Conservation (phyloP, 2,329 filamentous ascomycete species). For the Colletotrichum endophyticum region DNA sequence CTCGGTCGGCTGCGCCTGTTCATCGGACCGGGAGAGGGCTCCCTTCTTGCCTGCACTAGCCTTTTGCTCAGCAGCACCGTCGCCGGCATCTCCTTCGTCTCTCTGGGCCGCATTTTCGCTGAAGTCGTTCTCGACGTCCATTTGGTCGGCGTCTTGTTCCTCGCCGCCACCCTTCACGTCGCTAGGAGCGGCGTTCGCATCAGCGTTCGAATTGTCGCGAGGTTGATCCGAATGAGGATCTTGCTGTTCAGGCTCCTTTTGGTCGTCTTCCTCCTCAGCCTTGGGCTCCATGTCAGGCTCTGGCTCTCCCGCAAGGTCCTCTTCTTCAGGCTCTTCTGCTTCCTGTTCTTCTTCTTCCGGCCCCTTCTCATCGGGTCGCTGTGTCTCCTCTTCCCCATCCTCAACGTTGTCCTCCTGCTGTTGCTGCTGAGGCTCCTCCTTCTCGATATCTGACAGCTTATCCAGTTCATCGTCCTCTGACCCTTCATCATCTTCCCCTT, state of each 20-base stretch:
- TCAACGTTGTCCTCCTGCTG: conserved; percentile 41
- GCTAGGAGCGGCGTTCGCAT: conserved; percentile 64
- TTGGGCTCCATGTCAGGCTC: conserved; percentile 53
- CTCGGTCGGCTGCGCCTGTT: conserved; percentile 47
- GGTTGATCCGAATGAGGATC: conserved; percentile 31
- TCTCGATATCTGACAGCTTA: conserved; percentile 58
- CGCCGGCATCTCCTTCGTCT: conserved; percentile 70
- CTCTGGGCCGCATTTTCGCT: conserved; percentile 66
- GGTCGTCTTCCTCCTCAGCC: conserved; percentile 58
- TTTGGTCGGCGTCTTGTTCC: conserved; percentile 67
- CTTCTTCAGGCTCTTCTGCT: conserved; percentile 36
- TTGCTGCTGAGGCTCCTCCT: conserved; percentile 37
- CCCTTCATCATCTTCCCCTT: conserved; percentile 59
- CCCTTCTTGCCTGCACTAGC: conserved; percentile 69
- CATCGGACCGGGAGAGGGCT: conserved; percentile 51
- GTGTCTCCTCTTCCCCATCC: conserved; percentile 35
- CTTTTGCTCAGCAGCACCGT: conserved; percentile 68
- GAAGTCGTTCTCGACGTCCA: conserved; percentile 66
- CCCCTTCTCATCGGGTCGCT: conserved; percentile 30
- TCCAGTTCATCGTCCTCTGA: conserved; percentile 63
- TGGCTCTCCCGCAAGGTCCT: conserved; percentile 32
- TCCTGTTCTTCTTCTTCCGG: conserved; percentile 33
- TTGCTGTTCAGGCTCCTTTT: conserved; percentile 37
- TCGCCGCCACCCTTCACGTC: conserved; percentile 69
- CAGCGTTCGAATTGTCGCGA: conserved; percentile 54